These are phyloP conservation scores for Penicillium digitatum DNA, from an alignment of 2,329 filamentous ascomycete species.

Conservation along the genomic window DNA sequence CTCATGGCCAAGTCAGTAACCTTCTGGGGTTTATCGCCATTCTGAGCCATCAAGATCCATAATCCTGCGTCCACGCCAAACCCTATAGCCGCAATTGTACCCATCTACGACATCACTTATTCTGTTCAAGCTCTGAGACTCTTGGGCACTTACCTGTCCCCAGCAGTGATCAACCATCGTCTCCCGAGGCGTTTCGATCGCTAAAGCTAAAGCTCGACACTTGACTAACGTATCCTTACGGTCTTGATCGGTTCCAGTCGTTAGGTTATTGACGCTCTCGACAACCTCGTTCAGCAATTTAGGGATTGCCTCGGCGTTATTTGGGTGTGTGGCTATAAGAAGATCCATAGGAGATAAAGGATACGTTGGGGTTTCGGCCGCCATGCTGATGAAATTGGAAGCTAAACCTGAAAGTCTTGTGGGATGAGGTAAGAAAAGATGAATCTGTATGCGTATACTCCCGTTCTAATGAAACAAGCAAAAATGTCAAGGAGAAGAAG, in stretches of 20 bases:
- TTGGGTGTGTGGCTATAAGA: not conserved
- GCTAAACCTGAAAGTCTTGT: slow-evolving; percentile 36
- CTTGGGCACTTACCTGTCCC: slow-evolving; percentile 1
- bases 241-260: not conserved
- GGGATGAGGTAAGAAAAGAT: not conserved
- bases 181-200: slow-evolving; percentile 13
- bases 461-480: too few relatives aligned
- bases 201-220: slow-evolving; percentile 3
- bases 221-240: not conserved
- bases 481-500: too few relatives aligned
- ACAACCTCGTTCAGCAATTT: not conserved
- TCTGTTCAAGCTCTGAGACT: not conserved
- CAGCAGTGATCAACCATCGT: slow-evolving; percentile 11
- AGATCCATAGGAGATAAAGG: not conserved
- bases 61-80: slow-evolving; percentile 6
- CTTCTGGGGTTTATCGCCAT: slow-evolving; percentile 5
- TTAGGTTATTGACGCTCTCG: not conserved
- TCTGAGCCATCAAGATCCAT: slow-evolving; percentile 6
- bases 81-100: not conserved
- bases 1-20: not conserved
- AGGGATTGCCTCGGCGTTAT: not conserved
- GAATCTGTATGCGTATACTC: not conserved
- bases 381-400: not conserved
- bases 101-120: not conserved
- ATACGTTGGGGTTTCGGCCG: not conserved